A percentile compares a stretch with the other conserved stretches of the same genome.
phyloP scores from a whole-genome alignment of 495 filamentous ascomycete species.

The Tuber aestivum region DNA sequence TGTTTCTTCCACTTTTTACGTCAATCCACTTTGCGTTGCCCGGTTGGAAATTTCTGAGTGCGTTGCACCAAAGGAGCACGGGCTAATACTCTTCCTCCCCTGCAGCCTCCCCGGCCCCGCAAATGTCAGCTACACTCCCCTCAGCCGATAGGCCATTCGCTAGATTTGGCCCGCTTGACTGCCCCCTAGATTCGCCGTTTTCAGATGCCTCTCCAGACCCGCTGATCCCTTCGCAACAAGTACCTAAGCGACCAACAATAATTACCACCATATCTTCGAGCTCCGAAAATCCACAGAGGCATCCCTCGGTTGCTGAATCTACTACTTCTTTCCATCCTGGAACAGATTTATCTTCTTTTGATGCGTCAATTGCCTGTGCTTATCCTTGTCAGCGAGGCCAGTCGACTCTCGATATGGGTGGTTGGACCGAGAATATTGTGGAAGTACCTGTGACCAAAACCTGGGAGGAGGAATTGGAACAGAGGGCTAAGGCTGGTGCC shows the following conservation, averaged over 20 bases:
- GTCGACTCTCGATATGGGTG: slow-evolving; percentile 21
- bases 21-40: not conserved
- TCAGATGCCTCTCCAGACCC: slow-evolving; percentile 8
- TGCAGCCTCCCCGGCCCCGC: slow-evolving; percentile 13
- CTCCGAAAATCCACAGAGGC: slow-evolving; percentile 16
- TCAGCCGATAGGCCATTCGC: slow-evolving; percentile 28
- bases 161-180: slow-evolving; percentile 37
- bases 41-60: not conserved
- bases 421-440: slow-evolving; percentile 31
- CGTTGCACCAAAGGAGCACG: not conserved
- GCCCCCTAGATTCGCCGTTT: slow-evolving; percentile 14
- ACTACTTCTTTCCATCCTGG: slow-evolving; percentile 35
- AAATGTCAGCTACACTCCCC: slow-evolving; percentile 28
- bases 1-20: not conserved
- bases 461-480: slow-evolving; percentile 42
- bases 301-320: slow-evolving; percentile 29
- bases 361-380: slow-evolving; percentile 37
- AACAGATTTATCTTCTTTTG: slow-evolving; percentile 35
- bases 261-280: slow-evolving; percentile 8
- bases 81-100: not conserved
- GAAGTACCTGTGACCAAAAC: slow-evolving; percentile 38
- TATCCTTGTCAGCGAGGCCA: slow-evolving; percentile 25
- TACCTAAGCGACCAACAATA: slow-evolving; percentile 13
- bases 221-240: not conserved
- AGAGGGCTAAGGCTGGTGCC: slow-evolving; percentile 33